Evolutionary conservation across 2,329 filamentous ascomycete genomes (phyloP).

Genomic region (Shiraia bambusicola): DNA sequence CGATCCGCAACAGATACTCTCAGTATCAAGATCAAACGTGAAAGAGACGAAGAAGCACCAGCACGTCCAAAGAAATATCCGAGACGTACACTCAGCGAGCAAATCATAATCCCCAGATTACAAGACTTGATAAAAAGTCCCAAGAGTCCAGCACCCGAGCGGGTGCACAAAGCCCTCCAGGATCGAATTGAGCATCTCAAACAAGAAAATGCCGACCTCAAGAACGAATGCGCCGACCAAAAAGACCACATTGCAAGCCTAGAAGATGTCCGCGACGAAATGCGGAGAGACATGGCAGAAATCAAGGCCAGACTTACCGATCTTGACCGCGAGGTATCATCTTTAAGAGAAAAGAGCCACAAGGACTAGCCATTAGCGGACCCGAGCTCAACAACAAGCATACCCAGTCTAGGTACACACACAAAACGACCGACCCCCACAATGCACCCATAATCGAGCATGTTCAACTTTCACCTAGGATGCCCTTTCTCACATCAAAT

Average conservation of each 20-base stretch:
- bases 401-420: not conserved
- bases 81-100: slow-evolving; percentile 22
- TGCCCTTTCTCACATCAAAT: too few species aligned
- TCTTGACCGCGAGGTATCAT: slow-evolving; percentile 1
- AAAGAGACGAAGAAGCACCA: slow-evolving; percentile 24
- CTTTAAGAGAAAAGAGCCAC: not conserved
- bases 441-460: too few species aligned
- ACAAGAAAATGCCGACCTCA: slow-evolving; percentile 17
- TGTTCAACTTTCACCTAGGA: too few species aligned
- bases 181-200: slow-evolving; percentile 23
- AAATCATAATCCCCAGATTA: slow-evolving; percentile 16
- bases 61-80: slow-evolving; percentile 21
- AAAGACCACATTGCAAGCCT: slow-evolving; percentile 7
- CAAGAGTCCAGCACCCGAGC: slow-evolving; percentile 20
- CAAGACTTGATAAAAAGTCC: slow-evolving; percentile 17
- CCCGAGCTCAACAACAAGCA: too few species aligned
- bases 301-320: not conserved
- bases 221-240: slow-evolving; percentile 7
- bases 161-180: slow-evolving; percentile 20
- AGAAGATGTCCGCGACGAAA: slow-evolving; percentile 10
- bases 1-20: slow-evolving; percentile 22
- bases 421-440: not conserved
- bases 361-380: too few species aligned
- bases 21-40: slow-evolving; percentile 26
- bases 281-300: slow-evolving; percentile 11